Conservation (phyloP, 1,284 basidiomycete genomes). For the Ceratobasidium papillatum region DNA sequence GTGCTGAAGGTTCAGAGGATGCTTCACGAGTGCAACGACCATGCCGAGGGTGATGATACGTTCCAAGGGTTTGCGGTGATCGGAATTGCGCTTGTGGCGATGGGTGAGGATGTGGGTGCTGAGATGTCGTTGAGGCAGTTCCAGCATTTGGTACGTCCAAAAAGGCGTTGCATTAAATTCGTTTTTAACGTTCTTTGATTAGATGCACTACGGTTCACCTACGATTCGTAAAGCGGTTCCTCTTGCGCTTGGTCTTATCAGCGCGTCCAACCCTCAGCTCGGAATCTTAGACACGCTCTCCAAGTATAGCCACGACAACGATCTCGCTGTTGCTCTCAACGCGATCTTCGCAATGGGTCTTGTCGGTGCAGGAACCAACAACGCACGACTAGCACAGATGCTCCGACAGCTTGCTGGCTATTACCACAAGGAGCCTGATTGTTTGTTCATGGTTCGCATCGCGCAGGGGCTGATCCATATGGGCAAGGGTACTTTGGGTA, state of each 20-base stretch:
- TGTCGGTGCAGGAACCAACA: constrained; percentile 97
- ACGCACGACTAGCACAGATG: constrained; percentile 97
- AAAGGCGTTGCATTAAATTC: background rate
- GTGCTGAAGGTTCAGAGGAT: constrained; percentile 94
- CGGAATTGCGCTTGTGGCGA: constrained; percentile 93
- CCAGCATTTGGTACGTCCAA: constrained; percentile 81
- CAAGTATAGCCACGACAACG: constrained; percentile 99
- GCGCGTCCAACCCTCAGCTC: constrained; percentile 96
- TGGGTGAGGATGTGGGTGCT: constrained; percentile 98
- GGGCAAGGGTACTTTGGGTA: constrained; percentile 99
- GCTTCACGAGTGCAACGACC: constrained; percentile 94
- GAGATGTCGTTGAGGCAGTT: constrained; percentile 97
- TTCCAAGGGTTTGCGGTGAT: constrained; percentile 96
- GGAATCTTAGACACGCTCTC: constrained; percentile 96
- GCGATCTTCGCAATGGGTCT: constrained; percentile 99
- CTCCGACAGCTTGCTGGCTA: constrained; percentile 95
- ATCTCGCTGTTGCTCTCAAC: constrained; percentile 94
- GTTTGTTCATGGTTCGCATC: constrained; percentile 95
- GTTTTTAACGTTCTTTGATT: background rate
- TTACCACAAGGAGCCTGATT: constrained; percentile 97
- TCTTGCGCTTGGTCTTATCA: constrained; percentile 93
- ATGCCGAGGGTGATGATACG: constrained; percentile 81
- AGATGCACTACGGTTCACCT: constrained; percentile 99
- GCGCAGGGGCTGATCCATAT: constrained; percentile 97
- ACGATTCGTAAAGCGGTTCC: constrained; percentile 94